Percentiles rank a stretch among this genome's conserved stretches.
Evolutionary conservation across 2,329 filamentous ascomycete species (phyloP).

Genomic region (Penicillium sp.): DNA sequence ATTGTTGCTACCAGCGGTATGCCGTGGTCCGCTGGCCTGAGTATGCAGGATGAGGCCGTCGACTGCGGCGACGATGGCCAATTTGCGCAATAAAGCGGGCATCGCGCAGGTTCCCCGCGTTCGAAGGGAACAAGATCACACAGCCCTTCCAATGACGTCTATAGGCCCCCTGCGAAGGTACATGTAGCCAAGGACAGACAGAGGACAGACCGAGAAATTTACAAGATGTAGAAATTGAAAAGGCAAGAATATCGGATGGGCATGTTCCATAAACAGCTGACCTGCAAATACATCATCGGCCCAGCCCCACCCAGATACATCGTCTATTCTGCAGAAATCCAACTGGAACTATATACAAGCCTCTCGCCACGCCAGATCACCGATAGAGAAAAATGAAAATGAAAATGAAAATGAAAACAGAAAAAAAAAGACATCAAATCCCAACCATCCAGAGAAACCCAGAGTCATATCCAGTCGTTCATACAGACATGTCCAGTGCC

Average conservation of each 20-base stretch:
- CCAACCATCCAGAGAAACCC: slow-evolving; percentile 22
- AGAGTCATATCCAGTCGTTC: slow-evolving; percentile 32
- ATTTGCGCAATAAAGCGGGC: slow-evolving; percentile 75
- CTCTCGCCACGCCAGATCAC: slow-evolving; percentile 16
- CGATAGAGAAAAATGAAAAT: slow-evolving; percentile 13
- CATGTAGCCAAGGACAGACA: not conserved
- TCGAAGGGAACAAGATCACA: slow-evolving; percentile 2
- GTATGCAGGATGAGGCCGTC: slow-evolving; percentile 83
- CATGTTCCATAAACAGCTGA: slow-evolving; percentile 23
- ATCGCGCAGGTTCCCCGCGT: slow-evolving; percentile 46
- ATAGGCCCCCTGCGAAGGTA: not conserved
- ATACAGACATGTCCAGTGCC: slow-evolving; percentile 26
- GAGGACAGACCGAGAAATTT: not conserved
- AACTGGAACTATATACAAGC: slow-evolving; percentile 25
- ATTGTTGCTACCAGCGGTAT: slow-evolving; percentile 49
- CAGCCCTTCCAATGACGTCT: not conserved
- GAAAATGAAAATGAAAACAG: not conserved
- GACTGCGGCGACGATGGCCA: slow-evolving; percentile 74
- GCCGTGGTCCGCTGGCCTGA: slow-evolving; percentile 45
- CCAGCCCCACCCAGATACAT: slow-evolving; percentile 16
- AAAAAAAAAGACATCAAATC: slow-evolving; percentile 15
- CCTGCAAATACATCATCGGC: slow-evolving; percentile 27
- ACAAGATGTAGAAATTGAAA: slow-evolving; percentile 4
- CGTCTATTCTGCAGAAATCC: slow-evolving; percentile 9
- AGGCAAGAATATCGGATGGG: slow-evolving; percentile 13